Evolutionary conservation across 2,329 filamentous ascomycete species (phyloP), one percentile per base, ranked within the genome.

Genomic region (Penicillium frequentans): DNA sequence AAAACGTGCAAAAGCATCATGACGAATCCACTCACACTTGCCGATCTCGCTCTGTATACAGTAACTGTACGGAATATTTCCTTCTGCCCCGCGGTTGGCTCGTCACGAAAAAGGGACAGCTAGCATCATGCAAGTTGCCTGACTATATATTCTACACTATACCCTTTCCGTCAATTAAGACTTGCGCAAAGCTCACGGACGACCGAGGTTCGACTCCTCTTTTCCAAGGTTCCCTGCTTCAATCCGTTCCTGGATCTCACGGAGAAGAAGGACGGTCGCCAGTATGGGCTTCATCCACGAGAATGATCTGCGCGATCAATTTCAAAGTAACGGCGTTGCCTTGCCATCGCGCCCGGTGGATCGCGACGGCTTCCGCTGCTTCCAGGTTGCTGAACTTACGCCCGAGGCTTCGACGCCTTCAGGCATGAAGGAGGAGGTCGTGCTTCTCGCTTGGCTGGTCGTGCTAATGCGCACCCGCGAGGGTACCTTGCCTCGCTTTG

Each of bases 401-500:
- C 59, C 68, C 31, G 53, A 69, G 16, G 50, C 33, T 3, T n/a
- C 37, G 13, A 70, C 67, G 11, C 62, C 64, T 16, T 77, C 75
- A 8, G 67, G 71, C 29, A 69, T 76, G 65, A 75, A 61, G 55
- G 74, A 79, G n/a, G 77, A 78, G 19, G 52, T 76, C 16, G 19
- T 81, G 13, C 71, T 81, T 11, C 45, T 76, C 35, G 72, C 79
- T 42, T 81, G 79, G 79, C 70, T 80, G 14, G 68, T 80, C 13
- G 73, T 78, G 7, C 73, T 81, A 8, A 55, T 79, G 54, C 71
- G 78, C 11, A 77, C 73, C 1, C 68, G 69, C 10, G 79, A 81
- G 60, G 75, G 74, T 16, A 67, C 66, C 35, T 66, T 71, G 16
- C 60, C 73, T 11, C 61, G 49, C 14, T 81, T 67, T 58, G 74